A percentile compares a stretch with the other conserved stretches of the same genome.
These are phyloP conservation scores for Camellia sinensis DNA, from an alignment of 148 eudicot species.

Conservation along the genomic window DNA sequence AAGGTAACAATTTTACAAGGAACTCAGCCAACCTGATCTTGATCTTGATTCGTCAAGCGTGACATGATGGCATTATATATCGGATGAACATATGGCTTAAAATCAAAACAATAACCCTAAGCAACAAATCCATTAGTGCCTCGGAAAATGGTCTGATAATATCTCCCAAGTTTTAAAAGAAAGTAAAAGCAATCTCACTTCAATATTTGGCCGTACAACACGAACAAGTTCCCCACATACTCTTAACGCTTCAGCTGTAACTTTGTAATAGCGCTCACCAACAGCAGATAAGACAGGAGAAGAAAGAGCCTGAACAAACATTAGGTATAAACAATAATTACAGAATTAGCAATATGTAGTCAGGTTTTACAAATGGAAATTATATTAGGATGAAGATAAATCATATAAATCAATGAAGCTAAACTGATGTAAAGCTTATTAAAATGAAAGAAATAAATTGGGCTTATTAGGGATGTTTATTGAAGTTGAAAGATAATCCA, in stretches of 20 bases:
- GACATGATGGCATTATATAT: conserved; percentile 85
- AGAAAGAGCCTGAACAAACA: conserved; percentile 65
- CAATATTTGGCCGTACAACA: conserved; percentile 79
- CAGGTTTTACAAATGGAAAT: neutral
- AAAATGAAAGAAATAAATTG: neutral
- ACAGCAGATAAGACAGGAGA: conserved; percentile 89
- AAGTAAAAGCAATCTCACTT: conserved; percentile 43
- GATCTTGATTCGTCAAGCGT: conserved; percentile 97
- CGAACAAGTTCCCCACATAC: conserved; percentile 98
- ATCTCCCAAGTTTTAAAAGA: neutral
- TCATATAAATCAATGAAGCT: neutral
- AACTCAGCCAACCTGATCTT: conserved; percentile 67
- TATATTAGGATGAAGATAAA: neutral
- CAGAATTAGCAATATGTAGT: neutral
- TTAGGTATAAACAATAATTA: conserved; percentile 8
- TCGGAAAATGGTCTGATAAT: conserved; percentile 10
- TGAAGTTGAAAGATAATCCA: neutral
- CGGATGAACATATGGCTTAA: conserved; percentile 77
- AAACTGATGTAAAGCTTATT: neutral
- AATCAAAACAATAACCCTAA: conserved; percentile 72
- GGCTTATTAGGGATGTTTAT: neutral
- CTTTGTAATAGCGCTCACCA: conserved; percentile 97
- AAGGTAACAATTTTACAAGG: neutral
- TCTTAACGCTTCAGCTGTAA: conserved; percentile 95
- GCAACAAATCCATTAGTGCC: conserved; percentile 15